phyloP scores from a whole-genome alignment of 495 filamentous ascomycete species.

The Neurospora sp. region DNA sequence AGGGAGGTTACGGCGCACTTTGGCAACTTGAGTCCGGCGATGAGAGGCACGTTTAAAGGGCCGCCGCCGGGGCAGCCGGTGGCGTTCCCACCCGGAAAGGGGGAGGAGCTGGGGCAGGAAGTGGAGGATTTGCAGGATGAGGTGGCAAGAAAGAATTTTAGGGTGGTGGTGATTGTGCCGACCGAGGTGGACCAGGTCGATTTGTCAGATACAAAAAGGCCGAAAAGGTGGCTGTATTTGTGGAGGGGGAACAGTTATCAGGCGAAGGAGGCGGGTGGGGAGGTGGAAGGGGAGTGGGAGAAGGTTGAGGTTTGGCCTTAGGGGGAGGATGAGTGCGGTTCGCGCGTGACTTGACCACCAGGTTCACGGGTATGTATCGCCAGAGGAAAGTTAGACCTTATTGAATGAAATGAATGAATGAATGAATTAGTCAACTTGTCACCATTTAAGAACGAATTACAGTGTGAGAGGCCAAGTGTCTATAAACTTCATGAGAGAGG shows the following conservation, averaged over 20 bases:
- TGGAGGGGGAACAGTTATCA: slow-evolving; percentile 30
- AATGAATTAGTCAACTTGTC: neutral
- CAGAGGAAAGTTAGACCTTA: neutral
- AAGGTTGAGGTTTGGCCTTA: slow-evolving; percentile 77
- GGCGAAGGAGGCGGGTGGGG: slow-evolving; percentile 22
- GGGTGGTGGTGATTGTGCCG: slow-evolving; percentile 74
- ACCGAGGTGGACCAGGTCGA: slow-evolving; percentile 71
- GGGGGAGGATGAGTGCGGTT: neutral
- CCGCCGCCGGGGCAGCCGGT: slow-evolving; percentile 63
- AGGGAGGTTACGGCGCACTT: slow-evolving; percentile 75
- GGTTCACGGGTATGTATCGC: neutral
- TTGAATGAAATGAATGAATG: neutral
- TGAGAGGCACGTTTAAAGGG: slow-evolving; percentile 68
- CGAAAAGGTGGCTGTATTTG: slow-evolving; percentile 57
- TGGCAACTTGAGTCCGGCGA: slow-evolving; percentile 68
- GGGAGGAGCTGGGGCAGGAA: slow-evolving; percentile 53
- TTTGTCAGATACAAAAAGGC: slow-evolving; percentile 52
- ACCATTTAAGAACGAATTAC: neutral
- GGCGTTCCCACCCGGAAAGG: slow-evolving; percentile 30
- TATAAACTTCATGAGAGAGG: neutral
- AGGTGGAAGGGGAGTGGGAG: slow-evolving; percentile 53
- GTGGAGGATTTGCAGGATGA: slow-evolving; percentile 57
- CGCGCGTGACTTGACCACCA: neutral
- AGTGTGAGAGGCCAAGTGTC: neutral
- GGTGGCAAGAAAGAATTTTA: slow-evolving; percentile 67